Evolutionary conservation across 306 rosid species (phyloP).

Genomic region (apple (Malus domestica)): ASM211411v1 NC_041789.1:31959501-31960000

Average conservation of each 20-base stretch:
- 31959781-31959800: constrained; percentile 11
- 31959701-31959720: constrained; percentile 36
- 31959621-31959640: constrained; percentile 2
- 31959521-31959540: constrained; percentile 16
- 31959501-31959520: constrained; percentile 18
- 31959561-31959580: background rate
- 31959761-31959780: constrained; percentile 14
- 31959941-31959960: constrained; percentile 21
- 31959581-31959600: background rate
- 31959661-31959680: constrained; percentile 35
- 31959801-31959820: constrained; percentile 25
- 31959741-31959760: constrained; percentile 21
- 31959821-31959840: constrained; percentile 28
- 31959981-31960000: constrained; percentile 23
- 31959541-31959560: constrained; percentile 14
- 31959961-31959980: constrained; percentile 28
- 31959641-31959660: constrained; percentile 19
- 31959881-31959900: constrained; percentile 29
- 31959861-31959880: constrained; percentile 13
- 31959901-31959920: constrained; percentile 35
- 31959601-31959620: background rate
- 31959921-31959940: constrained; percentile 15
- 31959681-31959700: constrained; percentile 56
- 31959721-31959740: constrained; percentile 17
- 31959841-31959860: constrained; percentile 5